Percentiles rank a stretch among this genome's conserved stretches.
Conservation (phyloP, 352 stramenopile species). For the Aphanomyces euteiches region DNA sequence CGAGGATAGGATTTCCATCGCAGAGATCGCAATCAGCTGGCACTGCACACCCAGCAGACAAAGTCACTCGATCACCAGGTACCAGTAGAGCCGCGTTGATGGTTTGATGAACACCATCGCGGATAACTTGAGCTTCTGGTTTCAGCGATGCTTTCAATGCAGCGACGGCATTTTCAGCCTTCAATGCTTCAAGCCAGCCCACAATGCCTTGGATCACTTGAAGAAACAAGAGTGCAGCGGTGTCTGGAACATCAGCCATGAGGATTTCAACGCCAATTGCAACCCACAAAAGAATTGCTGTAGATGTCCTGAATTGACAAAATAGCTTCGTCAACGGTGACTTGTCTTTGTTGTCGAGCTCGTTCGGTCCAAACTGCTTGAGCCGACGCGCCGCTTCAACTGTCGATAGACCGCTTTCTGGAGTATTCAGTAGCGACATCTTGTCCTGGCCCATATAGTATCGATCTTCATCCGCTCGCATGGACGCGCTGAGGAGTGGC, state of each 20-base stretch:
- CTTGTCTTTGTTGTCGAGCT: conserved; percentile 49
- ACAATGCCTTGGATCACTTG: conserved; percentile 65
- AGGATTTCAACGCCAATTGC: conserved; percentile 80
- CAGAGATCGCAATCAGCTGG: conserved; percentile 89
- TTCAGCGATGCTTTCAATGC: conserved; percentile 86
- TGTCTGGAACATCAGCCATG: conserved; percentile 50
- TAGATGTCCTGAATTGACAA: conserved; percentile 72
- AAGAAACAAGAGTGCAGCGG: conserved; percentile 66
- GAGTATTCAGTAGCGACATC: conserved; percentile 61
- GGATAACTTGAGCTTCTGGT: conserved; percentile 80
- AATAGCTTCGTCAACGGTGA: conserved; percentile 53
- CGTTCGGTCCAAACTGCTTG: conserved; percentile 87
- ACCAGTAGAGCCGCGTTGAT: conserved; percentile 89
- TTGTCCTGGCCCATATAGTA: conserved; percentile 83
- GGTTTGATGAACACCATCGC: conserved; percentile 83
- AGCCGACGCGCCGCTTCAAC: conserved; percentile 69
- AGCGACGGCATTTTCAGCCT: conserved; percentile 75
- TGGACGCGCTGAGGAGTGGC: conserved; percentile 26
- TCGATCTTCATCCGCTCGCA: conserved; percentile 46
- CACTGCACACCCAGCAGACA: conserved; percentile 86
- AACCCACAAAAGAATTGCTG: conserved; percentile 91
- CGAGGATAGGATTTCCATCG: conserved; percentile 76
- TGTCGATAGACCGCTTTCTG: conserved; percentile 67
- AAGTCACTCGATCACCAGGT: conserved; percentile 90
- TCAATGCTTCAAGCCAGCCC: conserved; percentile 76